Evolutionary conservation across 2,329 filamentous ascomycete genomes (phyloP), one percentile per base, ranked within the genome.

Genomic region (Colletotrichum viniferum): DNA sequence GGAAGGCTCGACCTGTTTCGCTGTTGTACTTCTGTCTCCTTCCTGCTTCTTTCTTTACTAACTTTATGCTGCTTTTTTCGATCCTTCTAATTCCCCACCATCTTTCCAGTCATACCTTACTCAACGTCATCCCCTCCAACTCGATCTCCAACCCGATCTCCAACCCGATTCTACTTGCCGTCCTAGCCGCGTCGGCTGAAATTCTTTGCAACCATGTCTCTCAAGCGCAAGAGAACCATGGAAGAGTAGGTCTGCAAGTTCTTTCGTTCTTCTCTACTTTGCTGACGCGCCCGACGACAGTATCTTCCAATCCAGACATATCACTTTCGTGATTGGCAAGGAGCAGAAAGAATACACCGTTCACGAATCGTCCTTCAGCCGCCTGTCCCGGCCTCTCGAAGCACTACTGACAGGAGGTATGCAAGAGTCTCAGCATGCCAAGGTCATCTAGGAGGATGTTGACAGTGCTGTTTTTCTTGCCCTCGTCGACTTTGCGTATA

Each of bases 301-400:
- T 6, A 64, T 70, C 13, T 2, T 38, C 10, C 58, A 65, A 10
- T 65, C 68, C 9, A 58, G 68, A 12, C 5, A 34, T 2, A 28
- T 71, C 18, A 64, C 14, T 3, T 71, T 71, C 14, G 12, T 64
- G 4, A 38, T 71, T 4, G 68, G 68, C 43, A 12, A n/a, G 9
- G 14, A 63, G 28, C n/a, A 18, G n/a, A 32, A 52, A 2, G 21
- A 55, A 7, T 70, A 48, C 58, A 6, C 14, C 26, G 8, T 72
- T 13, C 63, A 72, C 12, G 26, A 72, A 10, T 21, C 24, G 18
- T 7, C 63, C 12, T 62, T 72, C 21, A 61, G 16, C 9, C 28
- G 2, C 5, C 36, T 72, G 12, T 68, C 70, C 5, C 28, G 9
- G 13, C 34, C 63, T 14, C 52, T 72, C 5, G 16, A 38, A 9